Base-by-base conservation (phyloP, 2,329 filamentous ascomycete species). In the Trichoderma koningiopsis region DNA sequence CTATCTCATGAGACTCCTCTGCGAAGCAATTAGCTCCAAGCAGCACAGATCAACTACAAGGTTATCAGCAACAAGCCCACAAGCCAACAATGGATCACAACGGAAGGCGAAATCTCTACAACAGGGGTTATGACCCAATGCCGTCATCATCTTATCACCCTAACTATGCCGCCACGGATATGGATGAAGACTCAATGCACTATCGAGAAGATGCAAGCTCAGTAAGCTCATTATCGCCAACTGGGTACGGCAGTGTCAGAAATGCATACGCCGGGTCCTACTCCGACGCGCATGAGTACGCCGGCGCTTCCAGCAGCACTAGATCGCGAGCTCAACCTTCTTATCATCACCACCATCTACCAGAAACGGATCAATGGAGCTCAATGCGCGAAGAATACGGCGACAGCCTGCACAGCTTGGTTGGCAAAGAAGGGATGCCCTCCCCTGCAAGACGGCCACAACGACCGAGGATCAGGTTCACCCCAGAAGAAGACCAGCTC, bases 391-490 rank as follows among this genome's bases (percentile, higher is more conserved):
- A 88, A 75, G 85, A 86, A 49, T 76, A 81, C 73, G 77, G 79
- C 73, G 80, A 88, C 81, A 83, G 91, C 10, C 91, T 92, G 37
- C 91, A 92, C n/a, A 96, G 91, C 75, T 90, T 97, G 57, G 93
- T 97, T 63, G 93, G 93, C 53, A 90, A 94, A 77, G 89, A 87
- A 55, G 94, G 94, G 61, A 97, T 97, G 94, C 94, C 94, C 16
- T 81, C 87, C 52, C 94, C 94, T 66, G 94, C 93, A 55, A 88
- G 91, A 64, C 85, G 91, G 74, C 94, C 94, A 11, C 89, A 92
- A 70, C 93, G 93, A 3, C 94, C 94, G 7, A 97, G 97, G 81
- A 85, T 97, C 74, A 97, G 97, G 80, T 97, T 97, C 77, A 97
- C 94, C 0, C 89, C 92, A 11, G 94, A 97, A 79, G 94, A 97